These are phyloP conservation scores for Echites panduratus DNA, from an alignment of 257 asterid genomes.

Conservation along the genomic window DNA sequence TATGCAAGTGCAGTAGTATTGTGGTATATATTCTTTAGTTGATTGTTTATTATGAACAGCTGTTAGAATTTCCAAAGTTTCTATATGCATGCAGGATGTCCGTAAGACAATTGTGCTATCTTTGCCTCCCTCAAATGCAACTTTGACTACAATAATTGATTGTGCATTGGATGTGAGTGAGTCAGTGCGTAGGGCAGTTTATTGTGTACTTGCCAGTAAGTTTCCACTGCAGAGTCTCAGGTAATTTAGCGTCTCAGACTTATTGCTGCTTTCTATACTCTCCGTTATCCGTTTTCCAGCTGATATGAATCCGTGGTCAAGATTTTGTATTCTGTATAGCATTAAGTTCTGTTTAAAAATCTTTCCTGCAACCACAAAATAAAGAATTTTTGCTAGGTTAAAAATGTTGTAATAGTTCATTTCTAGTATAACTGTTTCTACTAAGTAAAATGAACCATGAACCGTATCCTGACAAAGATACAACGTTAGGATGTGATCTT, in stretches of 20 bases:
- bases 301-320: no score
- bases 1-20: not conserved
- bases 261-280: not conserved
- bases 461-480: no score
- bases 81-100: slow-evolving; percentile 63
- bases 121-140: slow-evolving; percentile 73
- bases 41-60: not conserved
- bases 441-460: no score
- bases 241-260: slow-evolving; percentile 30
- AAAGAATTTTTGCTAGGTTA: no score
- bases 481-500: no score
- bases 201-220: slow-evolving; percentile 67
- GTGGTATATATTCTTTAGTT: not conserved
- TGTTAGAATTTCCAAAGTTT: slow-evolving; percentile 4
- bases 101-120: slow-evolving; percentile 77
- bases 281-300: no score
- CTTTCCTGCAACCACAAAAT: no score
- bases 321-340: no score
- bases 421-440: no score
- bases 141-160: slow-evolving; percentile 58
- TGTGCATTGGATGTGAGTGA: slow-evolving; percentile 86
- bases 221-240: slow-evolving; percentile 90
- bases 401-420: no score
- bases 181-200: slow-evolving; percentile 82
- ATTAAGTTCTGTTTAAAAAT: no score